A percentile compares a stretch with the other conserved stretches of the same genome.
These are phyloP conservation scores for Stagonosporopsis rhizophila DNA, from an alignment of 2,329 filamentous ascomycete genomes.

Conservation along the genomic window DNA sequence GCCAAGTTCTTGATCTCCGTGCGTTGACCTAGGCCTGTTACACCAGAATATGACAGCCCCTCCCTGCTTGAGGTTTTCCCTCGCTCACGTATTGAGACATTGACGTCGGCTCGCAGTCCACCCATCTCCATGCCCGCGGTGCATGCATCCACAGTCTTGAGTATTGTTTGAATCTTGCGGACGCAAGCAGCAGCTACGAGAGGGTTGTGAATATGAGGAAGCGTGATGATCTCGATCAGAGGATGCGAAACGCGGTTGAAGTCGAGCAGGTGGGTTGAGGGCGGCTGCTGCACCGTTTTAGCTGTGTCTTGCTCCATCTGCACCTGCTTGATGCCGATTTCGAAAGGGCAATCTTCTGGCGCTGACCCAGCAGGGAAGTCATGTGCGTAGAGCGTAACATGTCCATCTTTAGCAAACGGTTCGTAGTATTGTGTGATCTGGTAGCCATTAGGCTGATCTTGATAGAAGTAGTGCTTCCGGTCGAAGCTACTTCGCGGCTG, in stretches of 20 bases:
- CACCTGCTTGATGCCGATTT: constrained; percentile 86
- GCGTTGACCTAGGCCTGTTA: constrained; percentile 75
- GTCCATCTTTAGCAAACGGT: constrained; percentile 73
- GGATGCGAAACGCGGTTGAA: constrained; percentile 93
- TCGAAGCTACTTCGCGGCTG: constrained; percentile 84
- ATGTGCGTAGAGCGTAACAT: constrained; percentile 71
- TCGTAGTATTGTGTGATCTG: constrained; percentile 97
- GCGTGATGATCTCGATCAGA: constrained; percentile 92
- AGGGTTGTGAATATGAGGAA: constrained; percentile 86
- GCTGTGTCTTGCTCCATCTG: constrained; percentile 98
- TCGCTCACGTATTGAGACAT: constrained; percentile 80
- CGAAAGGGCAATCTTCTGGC: constrained; percentile 72
- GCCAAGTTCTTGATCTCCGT: constrained; percentile 98
- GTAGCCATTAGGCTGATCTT: constrained; percentile 95
- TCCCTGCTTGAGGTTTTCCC: constrained; percentile 27
- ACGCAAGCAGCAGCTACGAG: constrained; percentile 88
- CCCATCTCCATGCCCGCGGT: constrained; percentile 93
- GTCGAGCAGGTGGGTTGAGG: constrained; percentile 79
- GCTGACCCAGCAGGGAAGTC: constrained; percentile 74
- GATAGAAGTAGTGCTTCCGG: constrained; percentile 98
- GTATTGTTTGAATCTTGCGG: constrained; percentile 81
- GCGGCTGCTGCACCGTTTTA: constrained; percentile 83
- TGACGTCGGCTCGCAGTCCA: constrained; percentile 90
- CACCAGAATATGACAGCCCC: constrained; percentile 61
- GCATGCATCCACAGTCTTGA: constrained; percentile 83